Evolutionary conservation across 2,329 filamentous ascomycete species (phyloP).

Genomic region (Cladophialophora bantiana): DNA sequence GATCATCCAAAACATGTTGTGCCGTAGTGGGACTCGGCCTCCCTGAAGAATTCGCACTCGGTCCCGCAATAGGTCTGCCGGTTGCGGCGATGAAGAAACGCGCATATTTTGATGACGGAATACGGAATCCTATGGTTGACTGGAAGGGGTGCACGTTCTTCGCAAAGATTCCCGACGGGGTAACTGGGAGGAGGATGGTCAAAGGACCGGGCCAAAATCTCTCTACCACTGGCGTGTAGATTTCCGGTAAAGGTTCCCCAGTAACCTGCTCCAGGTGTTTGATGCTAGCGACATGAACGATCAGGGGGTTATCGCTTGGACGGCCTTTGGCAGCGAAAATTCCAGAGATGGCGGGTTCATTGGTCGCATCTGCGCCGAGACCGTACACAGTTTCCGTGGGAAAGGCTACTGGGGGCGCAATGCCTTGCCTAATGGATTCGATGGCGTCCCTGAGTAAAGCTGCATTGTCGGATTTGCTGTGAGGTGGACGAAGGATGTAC

Average conservation of each 20-base stretch:
- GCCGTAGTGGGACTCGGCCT: slow-evolving; percentile 91
- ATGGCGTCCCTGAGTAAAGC: slow-evolving; percentile 35
- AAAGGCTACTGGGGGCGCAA: slow-evolving; percentile 77
- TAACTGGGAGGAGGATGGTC: slow-evolving; percentile 85
- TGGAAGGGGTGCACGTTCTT: slow-evolving; percentile 91
- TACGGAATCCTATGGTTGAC: slow-evolving; percentile 83
- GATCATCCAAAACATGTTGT: slow-evolving; percentile 84
- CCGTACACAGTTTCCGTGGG: slow-evolving; percentile 98
- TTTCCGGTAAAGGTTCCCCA: slow-evolving; percentile 64
- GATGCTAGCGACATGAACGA: slow-evolving; percentile 72
- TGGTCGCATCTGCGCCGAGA: slow-evolving; percentile 92
- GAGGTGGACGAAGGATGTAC: slow-evolving; percentile 14
- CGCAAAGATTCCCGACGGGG: slow-evolving; percentile 68
- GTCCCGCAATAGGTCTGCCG: slow-evolving; percentile 81
- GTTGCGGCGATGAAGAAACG: slow-evolving; percentile 83
- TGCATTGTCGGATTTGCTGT: slow-evolving; percentile 20
- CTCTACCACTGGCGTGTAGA: slow-evolving; percentile 79
- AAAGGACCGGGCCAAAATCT: slow-evolving; percentile 94
- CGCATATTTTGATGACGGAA: slow-evolving; percentile 86
- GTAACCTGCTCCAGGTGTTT: slow-evolving; percentile 38
- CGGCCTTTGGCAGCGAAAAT: slow-evolving; percentile 91
- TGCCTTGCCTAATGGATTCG: slow-evolving; percentile 36
- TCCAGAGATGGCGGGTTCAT: slow-evolving; percentile 81
- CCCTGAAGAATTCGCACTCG: slow-evolving; percentile 93
- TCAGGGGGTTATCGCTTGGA: slow-evolving; percentile 93